A percentile compares a stretch with the other conserved stretches of the same genome.
Conservation (phyloP, 2,329 filamentous ascomycete genomes). For the Pseudogymnoascus sp. region DNA sequence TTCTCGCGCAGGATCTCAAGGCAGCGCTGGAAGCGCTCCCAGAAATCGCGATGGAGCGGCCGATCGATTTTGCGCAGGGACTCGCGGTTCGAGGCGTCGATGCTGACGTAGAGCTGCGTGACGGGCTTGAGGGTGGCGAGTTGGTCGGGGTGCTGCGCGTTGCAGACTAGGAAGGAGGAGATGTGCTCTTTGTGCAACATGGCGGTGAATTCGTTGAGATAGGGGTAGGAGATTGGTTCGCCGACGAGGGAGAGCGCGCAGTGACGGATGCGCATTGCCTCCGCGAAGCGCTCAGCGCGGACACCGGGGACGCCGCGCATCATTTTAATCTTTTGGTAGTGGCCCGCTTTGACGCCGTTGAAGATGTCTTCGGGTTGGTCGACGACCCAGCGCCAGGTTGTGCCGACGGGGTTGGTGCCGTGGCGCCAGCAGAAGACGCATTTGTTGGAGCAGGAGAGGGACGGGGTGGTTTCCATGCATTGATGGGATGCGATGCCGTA, state of each 20-base stretch:
- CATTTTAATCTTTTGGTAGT: conserved; percentile 98
- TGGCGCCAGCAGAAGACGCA: conserved; percentile 99
- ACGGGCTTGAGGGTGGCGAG: conserved; percentile 74
- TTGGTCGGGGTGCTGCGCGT: conserved; percentile 91
- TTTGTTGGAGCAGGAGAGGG: conserved; percentile 93
- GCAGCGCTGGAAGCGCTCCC: conserved; percentile 89
- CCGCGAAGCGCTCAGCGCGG: conserved; percentile 80
- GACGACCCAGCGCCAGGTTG: conserved; percentile 93
- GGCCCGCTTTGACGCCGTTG: conserved; percentile 77
- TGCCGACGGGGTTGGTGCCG: conserved; percentile 93
- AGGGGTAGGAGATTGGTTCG: conserved; percentile 97
- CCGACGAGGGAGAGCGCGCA: conserved; percentile 89
- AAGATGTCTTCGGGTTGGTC: conserved; percentile 88
- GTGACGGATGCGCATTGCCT: conserved; percentile 88
- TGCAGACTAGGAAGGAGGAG: conserved; percentile 92
- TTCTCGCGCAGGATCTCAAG: conserved; percentile 81
- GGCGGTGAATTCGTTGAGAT: conserved; percentile 84
- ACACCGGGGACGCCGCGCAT: conserved; percentile 90
- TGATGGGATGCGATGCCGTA: conserved; percentile 95
- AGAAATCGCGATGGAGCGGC: conserved; percentile 90
- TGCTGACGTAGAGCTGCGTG: conserved; percentile 93
- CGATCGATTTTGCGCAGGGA: conserved; percentile 82
- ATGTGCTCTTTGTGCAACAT: conserved; percentile 82
- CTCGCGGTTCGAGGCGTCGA: conserved; percentile 87
- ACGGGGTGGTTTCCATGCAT: conserved; percentile 97